Conservation (phyloP, 164 flowering plant species). For the Echeveria elegans region DNA sequence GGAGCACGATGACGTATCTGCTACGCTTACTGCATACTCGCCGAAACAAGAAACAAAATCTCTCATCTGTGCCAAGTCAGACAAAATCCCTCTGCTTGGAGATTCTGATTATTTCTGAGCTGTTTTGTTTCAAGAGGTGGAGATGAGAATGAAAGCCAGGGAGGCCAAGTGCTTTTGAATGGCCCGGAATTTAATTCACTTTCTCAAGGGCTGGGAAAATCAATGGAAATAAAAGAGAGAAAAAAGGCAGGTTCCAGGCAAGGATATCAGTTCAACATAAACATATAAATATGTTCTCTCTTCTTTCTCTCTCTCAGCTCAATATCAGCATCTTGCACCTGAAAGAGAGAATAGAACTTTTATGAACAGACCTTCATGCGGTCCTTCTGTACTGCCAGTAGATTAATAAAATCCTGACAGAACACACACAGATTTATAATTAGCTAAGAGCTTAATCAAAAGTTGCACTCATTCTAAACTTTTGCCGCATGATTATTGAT, state of each 20-base stretch:
- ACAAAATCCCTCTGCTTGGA: constrained; percentile 10
- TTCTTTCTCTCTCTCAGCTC: constrained; percentile 12
- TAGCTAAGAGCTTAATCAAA: not conserved
- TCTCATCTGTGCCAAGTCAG: constrained; percentile 32
- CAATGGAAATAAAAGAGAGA: constrained; percentile 10
- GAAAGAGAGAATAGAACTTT: constrained; percentile 14
- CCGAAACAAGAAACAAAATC: constrained; percentile 67
- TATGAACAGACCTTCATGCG: constrained; percentile 12
- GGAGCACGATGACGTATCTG: constrained; percentile 64
- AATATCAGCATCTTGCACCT: constrained; percentile 9
- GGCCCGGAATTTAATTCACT: not conserved
- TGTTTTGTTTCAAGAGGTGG: constrained; percentile 7
- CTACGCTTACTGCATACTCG: constrained; percentile 57
- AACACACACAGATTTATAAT: not conserved
- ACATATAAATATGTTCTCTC: not conserved
- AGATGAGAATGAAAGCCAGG: not conserved
- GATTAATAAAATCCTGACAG: constrained; percentile 12
- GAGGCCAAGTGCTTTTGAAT: constrained; percentile 13
- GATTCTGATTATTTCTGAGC: constrained; percentile 11
- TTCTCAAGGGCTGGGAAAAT: constrained; percentile 9
- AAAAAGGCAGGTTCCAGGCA: constrained; percentile 20
- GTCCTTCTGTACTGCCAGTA: constrained; percentile 25
- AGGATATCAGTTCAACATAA: constrained; percentile 12
- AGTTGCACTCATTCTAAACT: constrained; percentile 5
- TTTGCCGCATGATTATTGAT: not conserved